Evolutionary conservation across 2,329 filamentous ascomycete genomes (phyloP), one percentile per base, ranked within the genome.

Genomic region (Orbilia oligospora): DNA sequence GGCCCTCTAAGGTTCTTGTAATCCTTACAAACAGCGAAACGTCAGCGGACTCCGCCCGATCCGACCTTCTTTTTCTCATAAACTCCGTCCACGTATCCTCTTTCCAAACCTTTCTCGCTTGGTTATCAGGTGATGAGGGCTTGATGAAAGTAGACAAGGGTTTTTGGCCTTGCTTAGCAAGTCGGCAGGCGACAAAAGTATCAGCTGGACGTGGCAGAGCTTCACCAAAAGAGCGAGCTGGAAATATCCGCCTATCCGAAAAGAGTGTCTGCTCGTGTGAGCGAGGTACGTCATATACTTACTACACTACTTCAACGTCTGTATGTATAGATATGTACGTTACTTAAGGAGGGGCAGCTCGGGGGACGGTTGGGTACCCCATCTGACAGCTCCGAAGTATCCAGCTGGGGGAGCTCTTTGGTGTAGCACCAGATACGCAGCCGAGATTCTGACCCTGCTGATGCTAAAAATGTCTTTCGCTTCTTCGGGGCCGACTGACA

Each of bases 141-240:
- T 53, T 75, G 46, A 68, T 41, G 53, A 65, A 46, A 46, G 22
- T 14, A 58, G 41, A 6, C 64, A 55, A 61, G 33, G 66, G 38
- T 24, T n/a, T 63, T 38, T 64, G 63, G 44, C 48, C 53, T 69
- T 61, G n/a, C 33, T 58, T 12, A 58, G 30, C 30, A 22, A n/a
- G 53, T 55, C 55, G 27, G 33, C 65, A 27, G 33, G 48, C 55
- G 46, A 51, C 33, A 68, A 30, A 48, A 65, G 55, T 22, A 70
- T 77, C 73, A 71, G 56, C 66, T 68, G 73, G 67, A 71, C 64
- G 63, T 73, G 71, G 71, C 73, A 77, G 67, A 71, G 67, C 67
- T 67, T 71, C 73, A 22, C 3, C 6, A 16, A n/a, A 24, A 36
- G 20, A 30, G 18, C 56, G 56, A 69, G 27, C 44, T 44, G 18